A percentile compares a stretch with the other conserved stretches of the same genome.
These are phyloP conservation scores for Ophiocordyceps camponoti-floridani DNA, from an alignment of 2,329 filamentous ascomycete genomes.

Conservation along the genomic window DNA sequence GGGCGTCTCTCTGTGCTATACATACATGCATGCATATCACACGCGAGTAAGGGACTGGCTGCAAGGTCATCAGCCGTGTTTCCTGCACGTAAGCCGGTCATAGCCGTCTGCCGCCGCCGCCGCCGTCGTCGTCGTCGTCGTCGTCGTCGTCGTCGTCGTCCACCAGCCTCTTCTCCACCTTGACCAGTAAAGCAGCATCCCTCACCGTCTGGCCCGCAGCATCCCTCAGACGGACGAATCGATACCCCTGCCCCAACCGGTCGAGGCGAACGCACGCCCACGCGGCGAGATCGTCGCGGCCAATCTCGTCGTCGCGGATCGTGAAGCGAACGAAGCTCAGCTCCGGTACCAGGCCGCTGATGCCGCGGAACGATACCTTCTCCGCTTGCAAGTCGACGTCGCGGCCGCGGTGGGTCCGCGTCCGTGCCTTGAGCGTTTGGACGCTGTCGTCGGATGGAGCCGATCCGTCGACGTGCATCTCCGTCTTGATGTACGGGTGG, in stretches of 20 bases:
- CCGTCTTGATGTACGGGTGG: slow-evolving; percentile 66
- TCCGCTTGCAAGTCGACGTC: slow-evolving; percentile 46
- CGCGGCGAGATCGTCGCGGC: slow-evolving; percentile 59
- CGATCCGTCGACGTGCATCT: slow-evolving; percentile 63
- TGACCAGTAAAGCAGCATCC: slow-evolving; percentile 54
- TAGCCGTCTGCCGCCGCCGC: not conserved
- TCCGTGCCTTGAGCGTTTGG: slow-evolving; percentile 38
- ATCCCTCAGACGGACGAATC: slow-evolving; percentile 63
- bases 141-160: slow-evolving; percentile 1
- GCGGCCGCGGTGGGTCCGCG: slow-evolving; percentile 36
- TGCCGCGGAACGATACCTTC: slow-evolving; percentile 34
- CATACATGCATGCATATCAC: too few species aligned
- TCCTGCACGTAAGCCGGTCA: too few species aligned
- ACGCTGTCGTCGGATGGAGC: slow-evolving; percentile 18
- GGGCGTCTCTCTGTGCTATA: too few species aligned
- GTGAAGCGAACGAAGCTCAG: slow-evolving; percentile 68
- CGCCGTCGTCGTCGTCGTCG: slow-evolving; percentile 1
- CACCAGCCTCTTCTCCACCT: slow-evolving; percentile 44
- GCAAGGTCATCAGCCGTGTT: too few species aligned
- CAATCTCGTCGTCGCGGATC: slow-evolving; percentile 71
- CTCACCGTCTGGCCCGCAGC: slow-evolving; percentile 40
- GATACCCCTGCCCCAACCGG: slow-evolving; percentile 55
- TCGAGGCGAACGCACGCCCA: slow-evolving; percentile 86
- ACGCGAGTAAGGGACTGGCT: too few species aligned
- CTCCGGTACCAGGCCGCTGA: slow-evolving; percentile 43